A percentile compares a stretch with the other conserved stretches of the same genome.
These are phyloP conservation scores for Lantana camara DNA, from an alignment of 257 asterid genomes.

Conservation along the genomic window DNA sequence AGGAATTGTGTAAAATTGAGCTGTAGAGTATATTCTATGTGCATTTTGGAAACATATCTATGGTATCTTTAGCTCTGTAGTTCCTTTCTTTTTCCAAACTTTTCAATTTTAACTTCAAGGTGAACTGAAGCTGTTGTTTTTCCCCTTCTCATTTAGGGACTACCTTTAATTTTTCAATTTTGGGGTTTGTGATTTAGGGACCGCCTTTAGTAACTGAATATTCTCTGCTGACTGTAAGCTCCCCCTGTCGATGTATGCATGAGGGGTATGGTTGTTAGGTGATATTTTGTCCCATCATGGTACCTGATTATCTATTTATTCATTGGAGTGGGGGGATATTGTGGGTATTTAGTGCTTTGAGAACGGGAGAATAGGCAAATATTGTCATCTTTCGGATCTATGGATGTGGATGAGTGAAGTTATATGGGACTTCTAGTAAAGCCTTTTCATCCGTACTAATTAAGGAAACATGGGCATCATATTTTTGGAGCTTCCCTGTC, in stretches of 20 bases:
- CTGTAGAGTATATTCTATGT: neutral
- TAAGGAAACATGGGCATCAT: neutral
- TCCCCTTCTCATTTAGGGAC: neutral
- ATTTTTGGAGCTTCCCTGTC: neutral
- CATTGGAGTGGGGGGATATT: neutral
- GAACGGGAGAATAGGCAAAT: neutral
- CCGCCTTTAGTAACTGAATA: conserved; percentile 4
- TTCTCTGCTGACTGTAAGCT: neutral
- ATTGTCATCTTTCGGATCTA: neutral
- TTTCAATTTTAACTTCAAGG: neutral
- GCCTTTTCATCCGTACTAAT: neutral
- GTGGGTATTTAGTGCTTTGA: neutral
- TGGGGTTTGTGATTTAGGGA: neutral
- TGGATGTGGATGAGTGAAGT: neutral
- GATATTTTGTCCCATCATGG: neutral
- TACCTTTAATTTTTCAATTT: too few species aligned
- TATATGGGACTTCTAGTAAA: neutral
- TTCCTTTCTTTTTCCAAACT: neutral
- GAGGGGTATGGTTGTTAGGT: neutral
- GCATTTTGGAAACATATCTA: conserved; percentile 12
- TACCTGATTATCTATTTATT: neutral
- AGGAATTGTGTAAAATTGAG: conserved; percentile 9
- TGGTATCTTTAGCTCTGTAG: conserved; percentile 10
- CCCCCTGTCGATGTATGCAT: neutral
- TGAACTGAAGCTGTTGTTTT: neutral